Evolutionary conservation across 495 filamentous ascomycete genomes (phyloP).

Genomic region (Penicillium cosmopolitanum): DNA sequence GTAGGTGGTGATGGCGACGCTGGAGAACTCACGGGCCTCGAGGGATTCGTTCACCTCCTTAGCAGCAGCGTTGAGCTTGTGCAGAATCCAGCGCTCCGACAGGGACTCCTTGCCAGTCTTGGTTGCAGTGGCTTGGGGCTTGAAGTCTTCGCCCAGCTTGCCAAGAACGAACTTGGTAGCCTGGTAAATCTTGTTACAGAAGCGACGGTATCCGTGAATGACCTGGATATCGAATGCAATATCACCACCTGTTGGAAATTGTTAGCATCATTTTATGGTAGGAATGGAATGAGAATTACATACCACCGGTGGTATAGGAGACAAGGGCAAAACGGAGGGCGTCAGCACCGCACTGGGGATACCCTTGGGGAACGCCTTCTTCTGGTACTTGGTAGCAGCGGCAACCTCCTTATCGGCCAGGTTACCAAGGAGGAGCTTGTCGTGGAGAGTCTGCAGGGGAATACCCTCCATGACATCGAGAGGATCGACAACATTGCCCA

Average conservation of each 20-base stretch:
- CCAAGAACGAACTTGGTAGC: constrained; percentile 86
- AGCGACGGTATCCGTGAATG: constrained; percentile 80
- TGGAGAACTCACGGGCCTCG: constrained; percentile 71
- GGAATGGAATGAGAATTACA: constrained; percentile 23
- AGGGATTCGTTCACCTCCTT: constrained; percentile 74
- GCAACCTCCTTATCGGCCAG: constrained; percentile 74
- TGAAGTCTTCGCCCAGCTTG: constrained; percentile 72
- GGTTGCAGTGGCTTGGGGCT: constrained; percentile 56
- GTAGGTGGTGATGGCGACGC: constrained; percentile 64
- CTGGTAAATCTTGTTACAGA: constrained; percentile 93
- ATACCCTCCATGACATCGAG: constrained; percentile 80
- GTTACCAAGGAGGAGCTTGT: constrained; percentile 71
- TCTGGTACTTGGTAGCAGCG: constrained; percentile 74
- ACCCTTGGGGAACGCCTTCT: constrained; percentile 75
- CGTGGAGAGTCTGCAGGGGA: constrained; percentile 65
- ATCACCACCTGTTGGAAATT: constrained; percentile 59
- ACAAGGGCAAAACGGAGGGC: constrained; percentile 82
- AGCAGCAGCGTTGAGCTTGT: constrained; percentile 74
- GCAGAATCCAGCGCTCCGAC: constrained; percentile 83
- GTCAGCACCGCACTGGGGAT: constrained; percentile 87
- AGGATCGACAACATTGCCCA: constrained; percentile 84
- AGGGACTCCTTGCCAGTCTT: constrained; percentile 71
- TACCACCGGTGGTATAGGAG: constrained; percentile 82
- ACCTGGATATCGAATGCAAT: constrained; percentile 85
- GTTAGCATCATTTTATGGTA: constrained; percentile 7